Base-by-base conservation (phyloP, 345 rosid species). In the Geranium rotundifolium region DNA sequence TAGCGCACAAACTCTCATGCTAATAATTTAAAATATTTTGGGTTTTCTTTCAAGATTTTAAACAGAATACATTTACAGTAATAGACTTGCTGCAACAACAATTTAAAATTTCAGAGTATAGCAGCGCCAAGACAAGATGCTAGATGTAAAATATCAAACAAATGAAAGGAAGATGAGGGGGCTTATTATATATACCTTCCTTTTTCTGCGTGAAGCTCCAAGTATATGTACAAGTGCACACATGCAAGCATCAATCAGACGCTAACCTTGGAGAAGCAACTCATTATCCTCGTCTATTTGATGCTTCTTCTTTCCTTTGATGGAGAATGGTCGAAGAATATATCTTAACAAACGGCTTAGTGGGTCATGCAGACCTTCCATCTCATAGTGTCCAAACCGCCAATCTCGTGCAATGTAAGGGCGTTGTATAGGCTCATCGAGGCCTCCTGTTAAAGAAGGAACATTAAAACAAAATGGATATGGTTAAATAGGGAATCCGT, bases 311-410 rank as follows among this genome's bases (percentile, higher is more conserved):
- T 71, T 85, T 77, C 65, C 80, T 63, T 23, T 65, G 15, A 69
- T 66, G 64, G 75, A 67, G 74, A 87, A 69, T 50, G 85, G 76
- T 29, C 62, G 82, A 59, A 75, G 76, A 63, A 91, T 71, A 60
- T 66, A 50, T 77, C 89, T 73, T 50, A 81, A 76, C 17, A 86
- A 29, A 23, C 88, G 77, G 72, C 87, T 87, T 59, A 91, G 62
- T 0, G 98, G 98, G 64, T 91, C 98, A 75, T 89, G 98, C 59
- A 91, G 85, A 71, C 96, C 95, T 64, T 91, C 98, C 90, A 91
- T 76, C 77, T 87, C 83, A 68, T 91, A 91, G 75, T 86, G 96
- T 68, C 98, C 98, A 74, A 91, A 91, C 56, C 92, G 85, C 98
- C 98, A 91, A 68, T 91, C 96, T 58, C 95, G 79, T 19, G 71